Evolutionary conservation across 257 asterid genomes (phyloP).

Genomic region (Ilex aquifolium): DNA sequence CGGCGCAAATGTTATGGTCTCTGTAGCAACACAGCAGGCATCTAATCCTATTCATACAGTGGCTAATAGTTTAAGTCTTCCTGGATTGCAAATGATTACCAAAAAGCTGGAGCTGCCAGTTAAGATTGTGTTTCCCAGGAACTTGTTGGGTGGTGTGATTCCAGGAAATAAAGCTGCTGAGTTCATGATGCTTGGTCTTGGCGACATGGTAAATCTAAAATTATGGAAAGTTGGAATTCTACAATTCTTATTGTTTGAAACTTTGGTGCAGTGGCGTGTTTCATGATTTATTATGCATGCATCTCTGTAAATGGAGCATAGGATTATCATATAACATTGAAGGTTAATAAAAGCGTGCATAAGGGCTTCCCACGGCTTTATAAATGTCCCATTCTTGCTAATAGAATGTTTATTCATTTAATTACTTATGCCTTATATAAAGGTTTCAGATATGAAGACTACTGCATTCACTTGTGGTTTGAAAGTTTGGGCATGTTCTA

Average conservation of each 20-base stretch:
- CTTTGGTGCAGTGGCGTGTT: neutral
- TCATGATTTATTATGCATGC: neutral
- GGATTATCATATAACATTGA: too few relatives aligned
- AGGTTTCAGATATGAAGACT: too few relatives aligned
- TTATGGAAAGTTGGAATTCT: too few relatives aligned
- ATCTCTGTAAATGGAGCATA: too few relatives aligned
- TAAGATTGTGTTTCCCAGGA: conserved; percentile 91
- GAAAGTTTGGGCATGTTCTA: too few relatives aligned
- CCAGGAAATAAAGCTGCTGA: conserved; percentile 63
- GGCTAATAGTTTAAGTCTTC: conserved; percentile 85
- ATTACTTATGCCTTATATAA: too few relatives aligned
- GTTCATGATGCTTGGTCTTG: conserved; percentile 94
- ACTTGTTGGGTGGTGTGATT: conserved; percentile 64
- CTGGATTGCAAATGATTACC: conserved; percentile 81
- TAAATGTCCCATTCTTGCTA: too few relatives aligned
- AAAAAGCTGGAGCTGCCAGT: conserved; percentile 93
- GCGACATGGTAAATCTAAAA: conserved; percentile 67
- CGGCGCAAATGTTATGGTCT: conserved; percentile 95
- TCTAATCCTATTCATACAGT: conserved; percentile 90
- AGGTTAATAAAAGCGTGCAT: too few relatives aligned
- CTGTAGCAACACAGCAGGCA: conserved; percentile 94
- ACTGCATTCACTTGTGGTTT: too few relatives aligned
- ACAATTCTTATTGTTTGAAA: too few relatives aligned
- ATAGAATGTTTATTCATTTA: too few relatives aligned
- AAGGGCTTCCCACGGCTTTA: too few relatives aligned